A percentile compares a stretch with the other conserved stretches of the same genome.
Evolutionary conservation across 805 yeast species (phyloP).

Genomic region (Candida vartiovaarae): DNA sequence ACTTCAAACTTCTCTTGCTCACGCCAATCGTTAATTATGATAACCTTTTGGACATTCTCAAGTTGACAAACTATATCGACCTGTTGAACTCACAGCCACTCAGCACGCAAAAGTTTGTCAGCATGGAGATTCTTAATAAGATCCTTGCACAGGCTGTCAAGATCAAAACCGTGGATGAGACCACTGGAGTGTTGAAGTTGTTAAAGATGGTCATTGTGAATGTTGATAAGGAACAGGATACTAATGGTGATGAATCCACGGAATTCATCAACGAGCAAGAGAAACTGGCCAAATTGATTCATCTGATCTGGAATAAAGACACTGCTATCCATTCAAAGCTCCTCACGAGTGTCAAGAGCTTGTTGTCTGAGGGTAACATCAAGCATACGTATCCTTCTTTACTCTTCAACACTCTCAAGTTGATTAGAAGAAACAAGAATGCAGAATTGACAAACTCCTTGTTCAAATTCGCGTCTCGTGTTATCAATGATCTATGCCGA

Average conservation of each 20-base stretch:
- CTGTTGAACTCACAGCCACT: conserved; percentile 48
- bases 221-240: conserved; percentile 18
- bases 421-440: conserved; percentile 42
- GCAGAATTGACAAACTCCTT: conserved; percentile 25
- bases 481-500: conserved; percentile 57
- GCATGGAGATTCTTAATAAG: conserved; percentile 54
- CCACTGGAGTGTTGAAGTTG: conserved; percentile 52
- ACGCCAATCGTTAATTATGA: conserved; percentile 40
- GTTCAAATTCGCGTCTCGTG: conserved; percentile 69
- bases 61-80: conserved; percentile 42
- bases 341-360: conserved; percentile 37
- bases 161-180: conserved; percentile 39
- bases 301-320: conserved; percentile 48
- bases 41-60: conserved; percentile 27
- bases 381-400: conserved; percentile 72
- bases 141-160: conserved; percentile 35
- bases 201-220: conserved; percentile 45
- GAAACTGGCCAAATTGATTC: conserved; percentile 61
- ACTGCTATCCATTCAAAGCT: conserved; percentile 38
- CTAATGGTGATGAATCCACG: conserved; percentile 21
- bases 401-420: conserved; percentile 50
- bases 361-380: conserved; percentile 51
- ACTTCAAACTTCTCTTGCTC: conserved; percentile 40
- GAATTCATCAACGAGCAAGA: conserved; percentile 46
- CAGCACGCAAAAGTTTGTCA: conserved; percentile 47